Base-by-base conservation (phyloP, 2,329 filamentous ascomycete genomes). In the Rhynchosporium secalis region DNA sequence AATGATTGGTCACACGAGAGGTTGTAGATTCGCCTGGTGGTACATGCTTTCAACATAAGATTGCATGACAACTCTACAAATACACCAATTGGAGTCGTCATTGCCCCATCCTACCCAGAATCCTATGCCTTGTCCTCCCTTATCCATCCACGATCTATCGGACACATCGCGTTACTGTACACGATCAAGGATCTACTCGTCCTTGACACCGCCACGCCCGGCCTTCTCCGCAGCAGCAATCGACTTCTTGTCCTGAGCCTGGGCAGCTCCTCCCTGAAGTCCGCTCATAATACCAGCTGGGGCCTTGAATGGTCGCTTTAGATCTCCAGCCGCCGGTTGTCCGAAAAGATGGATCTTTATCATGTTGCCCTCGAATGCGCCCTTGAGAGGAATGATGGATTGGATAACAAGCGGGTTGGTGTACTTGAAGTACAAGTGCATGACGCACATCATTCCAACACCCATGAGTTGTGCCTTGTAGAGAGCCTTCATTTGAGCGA, bases 391-490 rank as follows among this genome's bases (percentile, higher is more conserved):
- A 75, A 99, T 95, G 81, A 99, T 96, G 77, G 90, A 96, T 86
- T 99, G 95, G 81, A 99, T 96, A 74, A 97, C 83, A 57, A 99
- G 90, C 47, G 95, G 95, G 87, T 98, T 99, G 81, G 93, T 98
- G 88, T 98, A 99, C 78, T 97, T 93, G 84, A 99, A 90, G 87
- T 98, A 99, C 66, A 99, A 70, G 81, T 99, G 95, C 94, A 99
- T 98, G 75, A 97, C 91, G 66, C 79, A 87, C 94, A 99, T 98
- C 93, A 99, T 99, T 77, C 85, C 93, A 63, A 99, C 83, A 64
- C 95, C 95, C 91, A 96, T 98, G 73, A 96, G 80, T 81, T 98
- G 94, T 68, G 88, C 85, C 78, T 95, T 95, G 84, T 94, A 91
- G 69, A 92, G 84, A 68, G 85, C 82, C 79, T 90, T 90, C 75